phyloP scores from a whole-genome alignment of 2,329 filamentous ascomycete genomes.

The Neonectria sp. region DNA sequence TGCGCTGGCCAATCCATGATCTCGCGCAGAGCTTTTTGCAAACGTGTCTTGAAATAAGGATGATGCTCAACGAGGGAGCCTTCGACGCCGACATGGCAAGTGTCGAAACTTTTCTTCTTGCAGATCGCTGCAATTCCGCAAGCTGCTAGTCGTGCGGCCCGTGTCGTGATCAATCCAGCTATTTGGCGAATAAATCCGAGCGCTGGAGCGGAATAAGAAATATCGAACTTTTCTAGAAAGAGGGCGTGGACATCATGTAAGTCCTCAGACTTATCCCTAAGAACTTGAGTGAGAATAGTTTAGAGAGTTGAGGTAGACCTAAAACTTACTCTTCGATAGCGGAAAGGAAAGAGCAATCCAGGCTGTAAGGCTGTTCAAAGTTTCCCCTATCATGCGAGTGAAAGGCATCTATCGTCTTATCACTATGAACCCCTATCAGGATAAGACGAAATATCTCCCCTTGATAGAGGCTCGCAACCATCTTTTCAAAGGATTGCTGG shows the following conservation, averaged over 20 bases:
- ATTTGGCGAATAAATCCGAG: constrained; percentile 91
- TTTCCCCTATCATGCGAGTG: constrained; percentile 84
- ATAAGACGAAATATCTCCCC: constrained; percentile 95
- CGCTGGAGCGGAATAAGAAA: constrained; percentile 81
- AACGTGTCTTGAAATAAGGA: constrained; percentile 95
- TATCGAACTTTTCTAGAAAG: constrained; percentile 81
- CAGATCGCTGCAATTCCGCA: constrained; percentile 97
- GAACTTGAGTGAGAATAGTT: constrained; percentile 38
- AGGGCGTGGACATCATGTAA: constrained; percentile 89
- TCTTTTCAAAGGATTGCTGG: constrained; percentile 97
- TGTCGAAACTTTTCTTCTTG: constrained; percentile 92
- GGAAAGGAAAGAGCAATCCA: constrained; percentile 95
- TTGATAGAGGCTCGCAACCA: constrained; percentile 95
- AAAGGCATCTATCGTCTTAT: constrained; percentile 82
- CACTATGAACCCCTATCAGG: constrained; percentile 89
- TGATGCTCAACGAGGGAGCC: constrained; percentile 99
- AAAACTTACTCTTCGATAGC: constrained; percentile 85
- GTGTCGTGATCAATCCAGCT: constrained; percentile 94
- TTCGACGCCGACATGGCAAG: constrained; percentile 95
- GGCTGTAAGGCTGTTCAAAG: constrained; percentile 87
- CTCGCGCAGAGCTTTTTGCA: constrained; percentile 90
- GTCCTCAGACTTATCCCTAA: constrained; percentile 95
- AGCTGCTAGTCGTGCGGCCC: constrained; percentile 91
- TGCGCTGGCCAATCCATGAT: constrained; percentile 93
- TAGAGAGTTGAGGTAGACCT: not conserved